phyloP scores from a whole-genome alignment of 768 basidiomycete genomes.

The Cystofilobasidium ferigula region DNA sequence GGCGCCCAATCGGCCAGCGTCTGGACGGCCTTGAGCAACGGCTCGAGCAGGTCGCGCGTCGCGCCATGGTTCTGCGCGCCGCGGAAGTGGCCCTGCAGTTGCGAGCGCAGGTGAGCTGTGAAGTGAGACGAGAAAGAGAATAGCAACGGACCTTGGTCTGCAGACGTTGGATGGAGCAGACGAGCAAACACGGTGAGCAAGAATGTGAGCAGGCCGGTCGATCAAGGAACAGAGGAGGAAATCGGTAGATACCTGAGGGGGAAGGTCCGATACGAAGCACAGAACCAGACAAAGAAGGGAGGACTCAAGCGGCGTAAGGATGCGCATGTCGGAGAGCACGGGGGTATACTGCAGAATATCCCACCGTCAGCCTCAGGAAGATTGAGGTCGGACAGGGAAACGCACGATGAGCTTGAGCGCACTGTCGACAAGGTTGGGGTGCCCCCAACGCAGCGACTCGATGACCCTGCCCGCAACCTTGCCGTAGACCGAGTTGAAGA shows the following conservation, averaged over 20 bases:
- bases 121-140: background rate
- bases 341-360: conserved; percentile 21
- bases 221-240: background rate
- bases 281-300: conserved; percentile 20
- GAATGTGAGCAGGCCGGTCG: background rate
- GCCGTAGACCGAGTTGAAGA: conserved; percentile 22
- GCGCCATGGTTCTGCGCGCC: conserved; percentile 11
- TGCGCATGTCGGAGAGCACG: conserved; percentile 18
- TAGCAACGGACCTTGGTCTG: background rate
- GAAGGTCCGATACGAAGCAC: conserved; percentile 14
- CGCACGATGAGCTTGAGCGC: conserved; percentile 18
- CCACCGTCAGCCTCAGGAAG: background rate
- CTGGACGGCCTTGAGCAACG: conserved; percentile 7
- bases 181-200: too few species aligned
- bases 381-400: too few species aligned
- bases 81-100: conserved; percentile 15
- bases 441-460: conserved; percentile 16
- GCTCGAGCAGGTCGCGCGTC: background rate
- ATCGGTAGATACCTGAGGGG: too few species aligned
- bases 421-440: conserved; percentile 18
- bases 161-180: too few species aligned
- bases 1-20: conserved; percentile 10
- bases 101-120: background rate
- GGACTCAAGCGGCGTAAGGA: conserved; percentile 16
- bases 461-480: conserved; percentile 21